Percentiles rank a stretch among this genome's conserved stretches.
Evolutionary conservation across 306 rosid species (phyloP).

Genomic region (Gillenia trifoliata): DNA sequence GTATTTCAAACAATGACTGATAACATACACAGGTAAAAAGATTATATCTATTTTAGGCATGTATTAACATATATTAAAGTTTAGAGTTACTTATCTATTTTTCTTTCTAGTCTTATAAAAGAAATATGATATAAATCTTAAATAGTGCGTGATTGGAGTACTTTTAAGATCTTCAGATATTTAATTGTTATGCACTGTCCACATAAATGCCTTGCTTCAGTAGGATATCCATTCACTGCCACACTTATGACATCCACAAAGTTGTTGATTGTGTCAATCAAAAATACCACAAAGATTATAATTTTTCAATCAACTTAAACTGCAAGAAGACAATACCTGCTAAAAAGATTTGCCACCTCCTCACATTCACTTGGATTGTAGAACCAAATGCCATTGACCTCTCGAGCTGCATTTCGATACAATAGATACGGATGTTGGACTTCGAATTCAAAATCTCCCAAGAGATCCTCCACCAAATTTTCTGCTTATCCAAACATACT

Average conservation of each 20-base stretch:
- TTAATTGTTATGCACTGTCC: neutral
- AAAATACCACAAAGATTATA: neutral
- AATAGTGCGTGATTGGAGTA: neutral
- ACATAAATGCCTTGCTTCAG: neutral
- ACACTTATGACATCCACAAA: neutral
- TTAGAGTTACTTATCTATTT: neutral
- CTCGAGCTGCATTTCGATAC: slow-evolving; percentile 82
- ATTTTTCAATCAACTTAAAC: neutral
- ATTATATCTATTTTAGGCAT: neutral
- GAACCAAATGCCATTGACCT: slow-evolving; percentile 97
- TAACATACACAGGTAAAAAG: neutral
- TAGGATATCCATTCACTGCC: neutral
- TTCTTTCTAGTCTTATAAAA: neutral
- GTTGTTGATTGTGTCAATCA: neutral
- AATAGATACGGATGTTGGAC: slow-evolving; percentile 78
- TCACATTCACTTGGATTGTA: slow-evolving; percentile 84
- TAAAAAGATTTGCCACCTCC: slow-evolving; percentile 86
- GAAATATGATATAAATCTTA: neutral
- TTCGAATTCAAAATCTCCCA: slow-evolving; percentile 89
- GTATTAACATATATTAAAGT: neutral
- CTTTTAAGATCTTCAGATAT: neutral
- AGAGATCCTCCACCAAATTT: slow-evolving; percentile 85
- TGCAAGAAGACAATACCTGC: slow-evolving; percentile 34
- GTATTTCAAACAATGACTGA: neutral
- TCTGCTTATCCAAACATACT: slow-evolving; percentile 36